Base-by-base conservation (phyloP, 2,329 filamentous ascomycete species). In the Colletotrichum somersetense region DNA sequence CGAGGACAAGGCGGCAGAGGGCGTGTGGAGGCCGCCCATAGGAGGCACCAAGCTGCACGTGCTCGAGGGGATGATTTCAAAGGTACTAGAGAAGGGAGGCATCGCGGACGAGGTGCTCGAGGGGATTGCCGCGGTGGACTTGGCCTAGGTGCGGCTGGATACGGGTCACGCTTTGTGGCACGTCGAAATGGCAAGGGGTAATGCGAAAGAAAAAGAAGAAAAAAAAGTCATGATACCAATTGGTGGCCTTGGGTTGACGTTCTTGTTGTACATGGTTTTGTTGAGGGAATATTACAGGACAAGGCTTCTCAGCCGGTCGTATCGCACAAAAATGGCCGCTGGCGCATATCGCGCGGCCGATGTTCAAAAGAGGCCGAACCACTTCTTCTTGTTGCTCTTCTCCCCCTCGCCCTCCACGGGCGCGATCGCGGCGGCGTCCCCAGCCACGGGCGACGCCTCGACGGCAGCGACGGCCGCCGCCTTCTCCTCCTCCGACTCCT, bases 21-120 rank as follows among this genome's bases (percentile, higher is more conserved):
- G 93, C 2, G 93, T 97, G 38, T 98, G 96, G 96, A 93, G 90
- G 77, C 92, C 95, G 50, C 93, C 93, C 42, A 83, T 95, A 42
- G 96, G 96, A 50, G 96, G 96, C 2, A 90, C 96, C 48, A 95
- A 93, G 84, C 89, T 94, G 77, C 85, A 83, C 5, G 85, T 96
- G 23, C 83, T 98, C 75, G 88, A 91, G 63, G 86, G 88, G 65
- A 93, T 98, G 83, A 90, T 97, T 72, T 90, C 92, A 79, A 90
- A 91, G 79, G 93, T 95, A 42, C 81, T 97, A 71, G 89, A 93
- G 79, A 89, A 88, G 77, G 92, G 92, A 0, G 94, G 95, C 44
- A 92, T 98, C 38, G 94, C 92, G 5, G 91, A 95, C 75, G 96
- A 98, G 81, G 92, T 98, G 7, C 85, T 98, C 78, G 90, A 92